Conservation (phyloP, 495 filamentous ascomycete genomes). For the Neurospora sp. region DNA sequence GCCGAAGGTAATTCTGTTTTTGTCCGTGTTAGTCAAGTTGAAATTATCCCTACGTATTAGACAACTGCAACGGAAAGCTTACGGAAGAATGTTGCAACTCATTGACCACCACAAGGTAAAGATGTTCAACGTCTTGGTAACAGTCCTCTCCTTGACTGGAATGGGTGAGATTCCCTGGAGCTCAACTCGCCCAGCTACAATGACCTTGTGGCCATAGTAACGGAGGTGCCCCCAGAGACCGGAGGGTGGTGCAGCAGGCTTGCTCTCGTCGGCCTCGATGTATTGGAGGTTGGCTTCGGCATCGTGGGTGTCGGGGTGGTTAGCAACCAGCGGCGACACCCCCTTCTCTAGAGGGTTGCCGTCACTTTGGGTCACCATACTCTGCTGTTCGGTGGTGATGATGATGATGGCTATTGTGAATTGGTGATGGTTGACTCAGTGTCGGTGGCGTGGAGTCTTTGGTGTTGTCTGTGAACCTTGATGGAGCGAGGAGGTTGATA, state of each 20-base stretch:
- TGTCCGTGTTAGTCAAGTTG: slow-evolving; percentile 10
- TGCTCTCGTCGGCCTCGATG: not conserved
- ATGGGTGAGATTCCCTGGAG: slow-evolving; percentile 42
- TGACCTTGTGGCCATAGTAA: not conserved
- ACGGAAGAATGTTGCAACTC: slow-evolving; percentile 34
- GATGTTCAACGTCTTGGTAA: slow-evolving; percentile 35
- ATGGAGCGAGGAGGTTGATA: not conserved
- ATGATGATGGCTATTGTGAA: not conserved
- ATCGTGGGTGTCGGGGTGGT: not conserved
- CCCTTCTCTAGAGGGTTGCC: not conserved
- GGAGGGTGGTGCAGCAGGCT: not conserved
- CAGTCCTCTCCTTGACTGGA: slow-evolving; percentile 39
- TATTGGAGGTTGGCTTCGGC: not conserved
- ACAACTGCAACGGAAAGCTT: slow-evolving; percentile 6
- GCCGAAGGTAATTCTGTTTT: slow-evolving; percentile 42
- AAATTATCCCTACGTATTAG: not conserved
- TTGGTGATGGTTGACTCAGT: not conserved
- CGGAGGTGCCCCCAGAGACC: not conserved
- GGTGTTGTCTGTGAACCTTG: not conserved
- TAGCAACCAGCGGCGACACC: not conserved
- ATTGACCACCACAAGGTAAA: slow-evolving; percentile 39
- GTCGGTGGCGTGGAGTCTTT: not conserved
- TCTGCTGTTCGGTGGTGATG: not conserved
- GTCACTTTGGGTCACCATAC: not conserved
- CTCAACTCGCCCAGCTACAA: slow-evolving; percentile 25